phyloP scores from a whole-genome alignment of 768 basidiomycete species.

The Lentinula sp. region DNA sequence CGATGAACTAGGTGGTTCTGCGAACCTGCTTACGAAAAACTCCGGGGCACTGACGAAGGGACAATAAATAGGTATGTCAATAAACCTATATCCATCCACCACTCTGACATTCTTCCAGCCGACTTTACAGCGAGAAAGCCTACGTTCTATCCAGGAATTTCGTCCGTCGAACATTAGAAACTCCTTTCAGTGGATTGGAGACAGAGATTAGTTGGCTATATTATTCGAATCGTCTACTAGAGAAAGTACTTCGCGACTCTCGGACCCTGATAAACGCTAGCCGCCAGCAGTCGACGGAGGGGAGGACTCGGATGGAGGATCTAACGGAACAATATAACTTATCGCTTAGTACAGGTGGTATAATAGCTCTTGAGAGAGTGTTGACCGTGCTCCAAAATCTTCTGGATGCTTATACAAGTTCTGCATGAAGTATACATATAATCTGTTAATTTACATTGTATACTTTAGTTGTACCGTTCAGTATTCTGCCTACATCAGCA shows the following conservation, averaged over 20 bases:
- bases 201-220: constrained; percentile 73
- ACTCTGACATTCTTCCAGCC: constrained; percentile 36
- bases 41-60: constrained; percentile 87
- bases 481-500: too few relatives aligned
- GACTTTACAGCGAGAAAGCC: constrained; percentile 89
- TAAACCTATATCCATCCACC: background rate
- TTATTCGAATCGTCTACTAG: constrained; percentile 52
- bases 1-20: constrained; percentile 67
- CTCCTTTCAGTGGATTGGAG: constrained; percentile 67
- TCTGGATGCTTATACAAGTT: constrained; percentile 13
- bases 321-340: constrained; percentile 41
- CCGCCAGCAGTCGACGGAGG: constrained; percentile 26
- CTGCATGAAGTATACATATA: background rate
- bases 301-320: constrained; percentile 25
- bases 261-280: constrained; percentile 65
- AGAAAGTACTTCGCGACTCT: constrained; percentile 63
- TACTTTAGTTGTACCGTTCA: background rate
- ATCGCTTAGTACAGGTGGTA: constrained; percentile 75
- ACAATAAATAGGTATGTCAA: constrained; percentile 64
- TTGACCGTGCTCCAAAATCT: constrained; percentile 57
- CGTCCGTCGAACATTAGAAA: constrained; percentile 81
- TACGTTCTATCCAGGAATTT: constrained; percentile 88
- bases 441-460: background rate
- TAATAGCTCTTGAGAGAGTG: constrained; percentile 72
- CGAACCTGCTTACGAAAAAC: constrained; percentile 90